Conservation (phyloP, 164 flowering plant species). For the Dillenia suffruticosa region DNA sequence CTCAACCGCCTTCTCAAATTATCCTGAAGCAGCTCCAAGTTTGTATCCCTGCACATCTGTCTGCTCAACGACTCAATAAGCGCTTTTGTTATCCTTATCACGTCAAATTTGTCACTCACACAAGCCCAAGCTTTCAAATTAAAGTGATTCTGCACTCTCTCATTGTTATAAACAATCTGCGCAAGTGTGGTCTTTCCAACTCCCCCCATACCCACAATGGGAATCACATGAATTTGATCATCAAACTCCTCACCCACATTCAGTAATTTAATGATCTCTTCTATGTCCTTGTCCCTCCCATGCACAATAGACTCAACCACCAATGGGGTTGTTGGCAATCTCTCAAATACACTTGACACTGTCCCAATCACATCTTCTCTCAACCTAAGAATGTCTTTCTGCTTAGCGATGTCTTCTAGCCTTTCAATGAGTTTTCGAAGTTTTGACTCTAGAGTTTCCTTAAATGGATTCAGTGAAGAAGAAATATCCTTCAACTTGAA, state of each 20-base stretch:
- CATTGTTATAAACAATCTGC: slow-evolving; percentile 10
- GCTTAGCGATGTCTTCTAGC: background rate
- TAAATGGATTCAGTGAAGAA: no score
- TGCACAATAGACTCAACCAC: background rate
- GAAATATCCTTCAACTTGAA: slow-evolving; percentile 15
- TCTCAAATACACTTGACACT: background rate
- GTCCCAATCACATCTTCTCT: background rate
- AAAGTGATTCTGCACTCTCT: slow-evolving; percentile 1
- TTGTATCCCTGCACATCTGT: background rate
- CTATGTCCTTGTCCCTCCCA: slow-evolving; percentile 22
- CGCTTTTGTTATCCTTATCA: background rate
- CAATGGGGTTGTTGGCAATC: background rate
- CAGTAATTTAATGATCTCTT: slow-evolving; percentile 1
- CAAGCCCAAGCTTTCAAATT: slow-evolving; percentile 14
- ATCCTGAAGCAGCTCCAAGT: slow-evolving; percentile 6
- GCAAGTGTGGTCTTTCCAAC: slow-evolving; percentile 23
- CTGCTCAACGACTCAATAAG: background rate
- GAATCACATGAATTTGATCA: slow-evolving; percentile 6
- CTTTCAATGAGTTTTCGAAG: background rate
- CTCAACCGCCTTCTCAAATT: background rate
- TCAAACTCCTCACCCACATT: background rate
- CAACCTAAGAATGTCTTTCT: no score
- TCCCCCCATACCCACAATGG: slow-evolving; percentile 21
- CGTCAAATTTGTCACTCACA: slow-evolving; percentile 14
- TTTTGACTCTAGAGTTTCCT: no score